A percentile compares a stretch with the other conserved stretches of the same genome.
Conservation (phyloP, 179 eudicot genomes). For the Beta macrorhiza region DNA sequence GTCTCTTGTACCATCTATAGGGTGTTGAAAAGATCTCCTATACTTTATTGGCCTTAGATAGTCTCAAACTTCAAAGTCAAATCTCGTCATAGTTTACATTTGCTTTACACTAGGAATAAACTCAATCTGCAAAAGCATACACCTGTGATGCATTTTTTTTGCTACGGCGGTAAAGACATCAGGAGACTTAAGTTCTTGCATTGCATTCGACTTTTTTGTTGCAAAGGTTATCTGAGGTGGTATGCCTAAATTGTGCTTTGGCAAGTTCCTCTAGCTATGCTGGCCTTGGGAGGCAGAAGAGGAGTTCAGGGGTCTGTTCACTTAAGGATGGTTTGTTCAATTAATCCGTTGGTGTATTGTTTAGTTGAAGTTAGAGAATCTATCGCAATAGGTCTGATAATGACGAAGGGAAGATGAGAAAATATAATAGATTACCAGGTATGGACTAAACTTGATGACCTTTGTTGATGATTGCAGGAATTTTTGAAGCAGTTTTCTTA, state of each 20-base stretch:
- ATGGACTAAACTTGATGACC: background rate
- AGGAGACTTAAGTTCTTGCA: background rate
- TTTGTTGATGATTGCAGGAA: background rate
- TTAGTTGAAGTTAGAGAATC: background rate
- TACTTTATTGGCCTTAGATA: background rate
- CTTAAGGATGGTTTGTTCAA: background rate
- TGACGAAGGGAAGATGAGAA: background rate
- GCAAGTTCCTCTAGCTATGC: background rate
- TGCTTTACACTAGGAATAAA: background rate
- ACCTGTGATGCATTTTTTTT: background rate
- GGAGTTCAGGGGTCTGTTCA: background rate
- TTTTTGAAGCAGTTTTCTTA: background rate
- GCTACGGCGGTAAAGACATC: background rate
- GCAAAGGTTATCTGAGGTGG: background rate
- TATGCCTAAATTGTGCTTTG: background rate
- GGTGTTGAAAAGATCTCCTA: background rate
- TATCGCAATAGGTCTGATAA: background rate
- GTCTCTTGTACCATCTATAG: background rate
- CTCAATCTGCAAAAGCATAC: background rate
- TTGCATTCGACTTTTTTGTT: background rate
- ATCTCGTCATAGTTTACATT: background rate
- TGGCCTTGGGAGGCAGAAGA: background rate
- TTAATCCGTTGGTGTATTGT: background rate
- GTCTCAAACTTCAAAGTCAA: background rate
- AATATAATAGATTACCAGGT: background rate